Conservation (phyloP, 2,329 filamentous ascomycete species). For the Beauveria varroae region DNA sequence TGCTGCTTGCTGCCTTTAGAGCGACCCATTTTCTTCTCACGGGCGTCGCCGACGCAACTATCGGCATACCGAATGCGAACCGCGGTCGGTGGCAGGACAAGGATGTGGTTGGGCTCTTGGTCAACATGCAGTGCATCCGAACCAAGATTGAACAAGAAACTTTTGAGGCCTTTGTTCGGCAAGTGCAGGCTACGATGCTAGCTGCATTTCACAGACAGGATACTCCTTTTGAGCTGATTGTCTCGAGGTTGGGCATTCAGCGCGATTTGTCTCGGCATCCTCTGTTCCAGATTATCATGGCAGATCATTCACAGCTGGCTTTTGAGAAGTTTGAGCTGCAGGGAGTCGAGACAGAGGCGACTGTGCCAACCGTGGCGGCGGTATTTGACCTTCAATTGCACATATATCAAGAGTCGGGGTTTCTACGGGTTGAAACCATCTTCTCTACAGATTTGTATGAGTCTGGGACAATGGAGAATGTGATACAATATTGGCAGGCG, state of each 20-base stretch:
- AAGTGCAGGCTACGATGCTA: constrained; percentile 11
- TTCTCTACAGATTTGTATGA: too few species aligned
- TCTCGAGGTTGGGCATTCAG: constrained; percentile 10
- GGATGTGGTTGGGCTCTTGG: constrained; percentile 2
- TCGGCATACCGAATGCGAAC: constrained; percentile 5
- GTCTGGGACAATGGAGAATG: too few species aligned
- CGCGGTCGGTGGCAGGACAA: not conserved
- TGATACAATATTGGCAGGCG: too few species aligned
- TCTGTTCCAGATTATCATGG: constrained; percentile 15
- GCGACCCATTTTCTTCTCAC: constrained; percentile 10
- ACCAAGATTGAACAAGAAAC: constrained; percentile 12
- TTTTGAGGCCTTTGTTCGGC: constrained; percentile 15
- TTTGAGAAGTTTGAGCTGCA: constrained; percentile 11
- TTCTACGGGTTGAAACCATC: not conserved
- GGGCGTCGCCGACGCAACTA: constrained; percentile 4
- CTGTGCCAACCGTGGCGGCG: not conserved
- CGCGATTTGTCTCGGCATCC: constrained; percentile 13
- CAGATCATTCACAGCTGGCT: constrained; percentile 14
- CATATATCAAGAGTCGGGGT: not conserved
- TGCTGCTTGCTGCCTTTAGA: constrained; percentile 7
- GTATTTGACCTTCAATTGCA: not conserved
- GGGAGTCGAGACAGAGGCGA: constrained; percentile 6
- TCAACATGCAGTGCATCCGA: constrained; percentile 9
- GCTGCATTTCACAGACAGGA: constrained; percentile 17
- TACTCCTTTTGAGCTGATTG: constrained; percentile 18